Conservation (phyloP, 345 rosid species). For the Dimocarpus longan region DNA sequence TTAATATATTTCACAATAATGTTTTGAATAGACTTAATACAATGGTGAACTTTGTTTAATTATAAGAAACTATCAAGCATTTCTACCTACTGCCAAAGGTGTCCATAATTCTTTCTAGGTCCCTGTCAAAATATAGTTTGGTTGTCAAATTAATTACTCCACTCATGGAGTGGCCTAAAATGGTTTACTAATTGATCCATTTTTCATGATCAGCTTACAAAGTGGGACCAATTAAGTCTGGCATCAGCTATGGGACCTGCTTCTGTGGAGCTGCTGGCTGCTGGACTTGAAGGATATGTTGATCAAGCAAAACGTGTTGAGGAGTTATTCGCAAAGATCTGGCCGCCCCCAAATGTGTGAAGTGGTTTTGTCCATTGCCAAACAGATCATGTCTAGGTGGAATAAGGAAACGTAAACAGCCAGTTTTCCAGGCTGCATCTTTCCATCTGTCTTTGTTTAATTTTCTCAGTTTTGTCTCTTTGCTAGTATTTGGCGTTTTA, state of each 20-base stretch:
- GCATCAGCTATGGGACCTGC: slow-evolving; percentile 94
- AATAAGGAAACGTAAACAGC: slow-evolving; percentile 35
- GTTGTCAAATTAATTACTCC: neutral
- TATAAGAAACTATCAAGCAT: neutral
- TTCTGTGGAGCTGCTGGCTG: slow-evolving; percentile 77
- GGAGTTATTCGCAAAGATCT: slow-evolving; percentile 83
- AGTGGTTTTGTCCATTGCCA: neutral
- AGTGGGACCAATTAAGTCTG: slow-evolving; percentile 86
- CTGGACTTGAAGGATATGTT: slow-evolving; percentile 78
- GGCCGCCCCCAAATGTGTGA: slow-evolving; percentile 97
- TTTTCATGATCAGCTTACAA: slow-evolving; percentile 50
- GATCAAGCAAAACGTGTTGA: slow-evolving; percentile 73
- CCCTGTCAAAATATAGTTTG: neutral
- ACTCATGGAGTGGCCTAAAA: neutral
- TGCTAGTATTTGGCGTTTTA: no score
- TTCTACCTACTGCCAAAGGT: neutral
- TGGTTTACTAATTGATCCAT: neutral
- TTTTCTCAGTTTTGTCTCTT: neutral
- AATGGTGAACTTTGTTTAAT: neutral
- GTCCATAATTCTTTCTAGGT: neutral
- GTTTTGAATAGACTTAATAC: neutral
- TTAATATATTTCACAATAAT: neutral
- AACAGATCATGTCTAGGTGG: slow-evolving; percentile 12
- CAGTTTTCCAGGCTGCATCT: neutral
- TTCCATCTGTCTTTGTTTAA: neutral